phyloP scores from a whole-genome alignment of 768 basidiomycete species.

The Psilocybe subaeruginosa region DNA sequence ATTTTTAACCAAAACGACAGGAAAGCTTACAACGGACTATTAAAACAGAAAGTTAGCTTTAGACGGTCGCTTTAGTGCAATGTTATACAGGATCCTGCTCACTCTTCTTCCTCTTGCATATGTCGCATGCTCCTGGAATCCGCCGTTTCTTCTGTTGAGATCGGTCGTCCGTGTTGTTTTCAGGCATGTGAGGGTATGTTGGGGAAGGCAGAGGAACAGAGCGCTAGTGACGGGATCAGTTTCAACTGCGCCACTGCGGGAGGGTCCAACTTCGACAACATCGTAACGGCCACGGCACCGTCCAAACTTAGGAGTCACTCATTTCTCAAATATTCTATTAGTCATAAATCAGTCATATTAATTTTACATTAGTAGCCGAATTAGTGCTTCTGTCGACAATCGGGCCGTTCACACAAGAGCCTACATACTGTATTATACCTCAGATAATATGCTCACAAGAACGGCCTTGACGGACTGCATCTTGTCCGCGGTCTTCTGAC shows the following conservation, averaged over 20 bases:
- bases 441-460: slow-evolving; percentile 40
- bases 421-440: slow-evolving; percentile 11
- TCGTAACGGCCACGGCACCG: background rate
- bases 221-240: background rate
- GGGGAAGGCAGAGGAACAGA: too few relatives aligned
- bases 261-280: background rate
- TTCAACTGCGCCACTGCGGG: background rate
- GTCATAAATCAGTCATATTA: background rate
- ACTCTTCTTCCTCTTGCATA: slow-evolving; percentile 78
- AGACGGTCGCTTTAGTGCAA: background rate
- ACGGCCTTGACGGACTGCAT: slow-evolving; percentile 64
- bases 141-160: slow-evolving; percentile 53
- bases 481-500: slow-evolving; percentile 25
- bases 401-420: background rate
- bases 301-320: background rate
- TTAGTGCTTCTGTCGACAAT: too few relatives aligned
- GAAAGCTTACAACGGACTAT: slow-evolving; percentile 37
- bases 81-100: slow-evolving; percentile 19
- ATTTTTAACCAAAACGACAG: background rate
- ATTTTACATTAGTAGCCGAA: background rate
- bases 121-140: slow-evolving; percentile 71
- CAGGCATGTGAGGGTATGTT: background rate
- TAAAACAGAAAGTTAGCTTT: background rate
- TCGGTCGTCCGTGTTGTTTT: slow-evolving; percentile 5
- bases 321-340: background rate